Evolutionary conservation across 1,284 basidiomycete genomes (phyloP), one percentile per base, ranked within the genome.

Genomic region (Cutaneotrichosporon cutaneum): DNA sequence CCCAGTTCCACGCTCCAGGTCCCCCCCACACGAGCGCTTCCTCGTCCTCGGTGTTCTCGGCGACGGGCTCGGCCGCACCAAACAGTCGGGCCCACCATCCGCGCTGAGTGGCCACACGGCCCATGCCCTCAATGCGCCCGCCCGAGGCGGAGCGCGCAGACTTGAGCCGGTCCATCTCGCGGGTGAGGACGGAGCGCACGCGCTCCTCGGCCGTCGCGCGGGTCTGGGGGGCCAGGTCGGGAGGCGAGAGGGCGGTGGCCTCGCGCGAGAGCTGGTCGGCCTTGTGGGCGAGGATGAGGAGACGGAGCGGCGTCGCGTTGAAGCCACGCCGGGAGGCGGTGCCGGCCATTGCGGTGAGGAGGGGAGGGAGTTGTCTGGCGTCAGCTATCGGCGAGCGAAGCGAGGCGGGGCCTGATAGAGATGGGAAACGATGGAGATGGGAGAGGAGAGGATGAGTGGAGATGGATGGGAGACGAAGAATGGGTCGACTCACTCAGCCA

Each of bases 101-200:
- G 16, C 59, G 57, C 9, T 66, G 65, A 10, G 54, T 57, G 13
- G 71, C 60, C 11, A 78, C 76, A 48, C 63, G 64, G n/a, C 65
- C 57, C 70, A 78, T 75, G 14, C 75, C 74, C 62, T 78, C 76
- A 60, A 80, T 78, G 35, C 71, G 70, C 3, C 76, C 77, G 14
- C 74, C 71, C 1, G 68, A 64, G 10, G 63, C 67, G 10, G 60
- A 50, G 18, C 75, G 72, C 14, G 77, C 67, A 1, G 71, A 56
- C 65, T 80, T 80, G 33, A 77, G 69, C 0, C 76, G 61, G 59
- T 77, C 75, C 72, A 80, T 77, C 66, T 80, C 78, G 6, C 77
- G 69, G 4, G 74, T 75, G 32, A 80, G 67, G 56, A 78, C 70
- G 10, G 73, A 71, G 35, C 64, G 63, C 4, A 77, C 61, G 2